Evolutionary conservation across 169 alveolate species (phyloP).

Genomic region (Neospora caninum): DNA sequence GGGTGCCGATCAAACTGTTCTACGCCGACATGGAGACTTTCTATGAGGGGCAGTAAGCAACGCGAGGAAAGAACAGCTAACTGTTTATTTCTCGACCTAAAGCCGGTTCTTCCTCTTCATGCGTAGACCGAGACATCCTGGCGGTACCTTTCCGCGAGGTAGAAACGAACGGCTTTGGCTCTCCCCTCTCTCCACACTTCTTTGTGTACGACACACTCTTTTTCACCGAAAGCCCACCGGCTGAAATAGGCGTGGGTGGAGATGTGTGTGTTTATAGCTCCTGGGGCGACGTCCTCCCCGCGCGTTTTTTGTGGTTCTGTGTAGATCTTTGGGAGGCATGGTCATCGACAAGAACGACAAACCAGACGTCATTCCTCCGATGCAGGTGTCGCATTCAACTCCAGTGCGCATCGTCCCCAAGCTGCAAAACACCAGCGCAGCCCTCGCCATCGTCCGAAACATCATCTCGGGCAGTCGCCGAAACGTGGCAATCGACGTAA

Average conservation of each 20-base stretch:
- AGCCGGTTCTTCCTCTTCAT: too few relatives aligned
- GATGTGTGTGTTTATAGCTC: neutral
- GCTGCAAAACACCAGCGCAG: slow-evolving; percentile 16
- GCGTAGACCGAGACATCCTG: too few relatives aligned
- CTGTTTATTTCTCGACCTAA: neutral
- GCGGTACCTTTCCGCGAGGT: too few relatives aligned
- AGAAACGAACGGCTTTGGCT: too few relatives aligned
- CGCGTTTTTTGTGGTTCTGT: neutral
- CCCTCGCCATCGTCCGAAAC: slow-evolving; percentile 1
- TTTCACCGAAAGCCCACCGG: neutral
- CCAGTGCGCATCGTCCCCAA: slow-evolving; percentile 30
- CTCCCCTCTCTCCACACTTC: too few relatives aligned
- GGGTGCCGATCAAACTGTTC: neutral
- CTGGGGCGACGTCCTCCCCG: too few relatives aligned
- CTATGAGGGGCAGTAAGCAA: slow-evolving; percentile 25
- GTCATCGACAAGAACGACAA: slow-evolving; percentile 28
- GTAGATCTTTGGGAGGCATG: neutral
- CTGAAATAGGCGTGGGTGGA: too few relatives aligned
- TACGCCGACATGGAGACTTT: neutral
- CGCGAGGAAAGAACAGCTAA: neutral
- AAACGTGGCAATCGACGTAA: neutral
- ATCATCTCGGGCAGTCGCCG: neutral
- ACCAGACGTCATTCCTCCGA: slow-evolving; percentile 24
- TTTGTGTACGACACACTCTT: too few relatives aligned
- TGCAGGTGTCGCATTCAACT: neutral